phyloP scores from a whole-genome alignment of 495 filamentous ascomycete species.

The Lophium mytilinum region DNA sequence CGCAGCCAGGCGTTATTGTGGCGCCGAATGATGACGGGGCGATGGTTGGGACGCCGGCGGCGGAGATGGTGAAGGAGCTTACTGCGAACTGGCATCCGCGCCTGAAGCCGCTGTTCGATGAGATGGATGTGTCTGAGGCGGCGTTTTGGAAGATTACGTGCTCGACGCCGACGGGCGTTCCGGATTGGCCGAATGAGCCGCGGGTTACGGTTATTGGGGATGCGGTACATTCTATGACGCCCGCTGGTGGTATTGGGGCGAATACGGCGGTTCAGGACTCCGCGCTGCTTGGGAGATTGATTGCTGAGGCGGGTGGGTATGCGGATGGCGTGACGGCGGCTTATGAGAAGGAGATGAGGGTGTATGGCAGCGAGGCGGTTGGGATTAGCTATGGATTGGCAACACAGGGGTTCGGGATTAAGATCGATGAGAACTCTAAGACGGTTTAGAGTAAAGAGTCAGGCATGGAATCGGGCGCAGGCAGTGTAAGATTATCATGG shows the following conservation, averaged over 20 bases:
- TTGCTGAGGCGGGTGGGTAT: conserved; percentile 34
- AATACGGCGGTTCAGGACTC: conserved; percentile 25
- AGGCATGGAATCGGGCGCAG: too few relatives aligned
- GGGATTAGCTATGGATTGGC: conserved; percentile 39
- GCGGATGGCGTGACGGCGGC: conserved; percentile 38
- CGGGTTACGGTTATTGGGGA: conserved; percentile 29
- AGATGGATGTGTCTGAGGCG: conserved; percentile 43
- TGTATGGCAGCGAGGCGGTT: conserved; percentile 46
- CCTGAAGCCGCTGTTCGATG: conserved; percentile 42
- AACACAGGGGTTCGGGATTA: conserved; percentile 32
- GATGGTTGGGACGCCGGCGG: conserved; percentile 42
- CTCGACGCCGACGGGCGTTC: conserved; percentile 42
- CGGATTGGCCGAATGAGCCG: conserved; percentile 3
- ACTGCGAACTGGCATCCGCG: conserved; percentile 43
- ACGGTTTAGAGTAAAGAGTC: too few relatives aligned
- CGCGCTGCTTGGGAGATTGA: conserved; percentile 33
- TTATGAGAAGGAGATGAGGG: conserved; percentile 50
- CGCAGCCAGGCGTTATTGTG: conserved; percentile 42
- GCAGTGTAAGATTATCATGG: too few relatives aligned
- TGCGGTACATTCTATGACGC: conserved; percentile 28
- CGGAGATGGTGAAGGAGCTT: conserved; percentile 42
- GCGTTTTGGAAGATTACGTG: conserved; percentile 53
- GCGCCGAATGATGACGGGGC: conserved; percentile 44
- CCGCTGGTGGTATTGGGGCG: conserved; percentile 25
- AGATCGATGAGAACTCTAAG: conserved; percentile 12